Conservation (phyloP, 805 yeast species). For the Lipomyces yamanashiensis region DNA sequence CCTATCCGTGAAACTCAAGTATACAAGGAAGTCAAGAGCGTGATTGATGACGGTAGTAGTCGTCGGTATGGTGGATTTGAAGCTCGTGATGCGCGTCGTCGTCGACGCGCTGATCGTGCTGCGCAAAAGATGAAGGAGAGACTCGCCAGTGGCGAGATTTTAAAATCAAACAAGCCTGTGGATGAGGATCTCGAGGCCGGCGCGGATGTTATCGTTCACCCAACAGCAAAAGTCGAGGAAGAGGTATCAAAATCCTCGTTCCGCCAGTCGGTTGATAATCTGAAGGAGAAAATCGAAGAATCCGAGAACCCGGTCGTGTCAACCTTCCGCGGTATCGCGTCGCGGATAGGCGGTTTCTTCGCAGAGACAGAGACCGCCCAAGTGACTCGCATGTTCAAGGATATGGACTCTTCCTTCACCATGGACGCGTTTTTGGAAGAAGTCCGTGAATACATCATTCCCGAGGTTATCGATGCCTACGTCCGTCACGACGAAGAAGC, state of each 20-base stretch:
- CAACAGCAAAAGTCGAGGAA: constrained; percentile 49
- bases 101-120: constrained; percentile 61
- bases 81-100: constrained; percentile 76
- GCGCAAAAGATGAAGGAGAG: constrained; percentile 47
- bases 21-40: constrained; percentile 85
- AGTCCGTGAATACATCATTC: constrained; percentile 87
- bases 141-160: constrained; percentile 57
- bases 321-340: constrained; percentile 74
- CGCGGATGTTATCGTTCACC: constrained; percentile 3
- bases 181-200: constrained; percentile 56
- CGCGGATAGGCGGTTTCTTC: constrained; percentile 82
- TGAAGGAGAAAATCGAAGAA: constrained; percentile 76
- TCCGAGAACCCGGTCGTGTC: constrained; percentile 90
- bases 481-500: constrained; percentile 85
- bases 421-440: constrained; percentile 78
- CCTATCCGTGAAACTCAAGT: constrained; percentile 91
- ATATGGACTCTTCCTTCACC: constrained; percentile 87
- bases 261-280: constrained; percentile 64
- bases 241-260: constrained; percentile 67
- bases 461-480: constrained; percentile 94
- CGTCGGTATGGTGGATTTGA: constrained; percentile 91
- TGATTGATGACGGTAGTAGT: constrained; percentile 89
- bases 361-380: constrained; percentile 96
- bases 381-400: constrained; percentile 82
- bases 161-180: constrained; percentile 60